Conservation (phyloP, 2,329 filamentous ascomycete species). For the Proliferodiscus dingleyae region DNA sequence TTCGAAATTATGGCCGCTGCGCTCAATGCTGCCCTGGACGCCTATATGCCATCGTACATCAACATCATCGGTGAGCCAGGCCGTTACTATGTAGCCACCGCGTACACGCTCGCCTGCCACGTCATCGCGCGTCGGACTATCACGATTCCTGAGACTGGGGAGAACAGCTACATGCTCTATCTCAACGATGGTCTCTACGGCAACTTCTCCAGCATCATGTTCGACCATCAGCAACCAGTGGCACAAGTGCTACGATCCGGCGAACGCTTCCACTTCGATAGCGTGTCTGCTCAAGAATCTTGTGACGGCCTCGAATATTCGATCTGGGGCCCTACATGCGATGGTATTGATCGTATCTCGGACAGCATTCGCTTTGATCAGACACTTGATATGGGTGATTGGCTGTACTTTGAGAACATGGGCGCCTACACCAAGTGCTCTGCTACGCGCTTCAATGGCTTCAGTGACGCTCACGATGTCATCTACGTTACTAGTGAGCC, state of each 20-base stretch:
- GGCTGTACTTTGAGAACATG: slow-evolving; percentile 99
- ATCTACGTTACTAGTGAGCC: slow-evolving; percentile 94
- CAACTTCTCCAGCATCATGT: slow-evolving; percentile 99
- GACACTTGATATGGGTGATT: slow-evolving; percentile 85
- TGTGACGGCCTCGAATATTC: slow-evolving; percentile 72
- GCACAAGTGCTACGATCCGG: slow-evolving; percentile 72
- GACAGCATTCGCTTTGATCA: slow-evolving; percentile 73
- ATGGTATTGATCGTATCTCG: slow-evolving; percentile 93
- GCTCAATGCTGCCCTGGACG: slow-evolving; percentile 73
- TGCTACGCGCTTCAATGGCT: slow-evolving; percentile 96
- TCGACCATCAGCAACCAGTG: slow-evolving; percentile 90
- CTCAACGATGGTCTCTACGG: slow-evolving; percentile 97
- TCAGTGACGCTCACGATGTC: slow-evolving; percentile 85
- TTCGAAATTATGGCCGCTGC: slow-evolving; percentile 88
- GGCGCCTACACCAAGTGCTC: slow-evolving; percentile 98
- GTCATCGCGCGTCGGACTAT: slow-evolving; percentile 93
- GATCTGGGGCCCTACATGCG: slow-evolving; percentile 96
- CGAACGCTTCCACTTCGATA: slow-evolving; percentile 54
- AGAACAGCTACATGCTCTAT: slow-evolving; percentile 90
- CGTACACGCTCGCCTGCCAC: slow-evolving; percentile 93
- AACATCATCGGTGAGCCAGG: slow-evolving; percentile 94
- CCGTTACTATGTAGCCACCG: slow-evolving; percentile 88
- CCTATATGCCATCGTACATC: slow-evolving; percentile 74
- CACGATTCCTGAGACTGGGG: slow-evolving; percentile 59
- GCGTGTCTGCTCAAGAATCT: slow-evolving; percentile 43